A percentile compares a stretch with the other conserved stretches of the same genome.
Conservation (phyloP, 2,329 filamentous ascomycete species). For the Fonsecaea pedrosoi region DNA sequence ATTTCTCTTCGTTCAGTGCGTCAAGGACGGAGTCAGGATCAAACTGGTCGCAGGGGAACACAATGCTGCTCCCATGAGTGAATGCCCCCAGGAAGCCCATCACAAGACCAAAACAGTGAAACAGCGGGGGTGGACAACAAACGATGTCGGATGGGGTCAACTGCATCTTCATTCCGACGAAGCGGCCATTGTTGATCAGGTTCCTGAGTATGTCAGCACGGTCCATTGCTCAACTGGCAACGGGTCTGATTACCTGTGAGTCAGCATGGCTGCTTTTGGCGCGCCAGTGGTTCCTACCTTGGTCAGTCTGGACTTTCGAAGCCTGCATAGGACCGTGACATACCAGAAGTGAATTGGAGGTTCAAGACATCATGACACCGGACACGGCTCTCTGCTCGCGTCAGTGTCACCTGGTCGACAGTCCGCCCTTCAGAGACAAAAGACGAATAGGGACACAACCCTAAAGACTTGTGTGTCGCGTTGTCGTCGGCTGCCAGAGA, state of each 20-base stretch:
- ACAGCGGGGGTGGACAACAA: slow-evolving; percentile 65
- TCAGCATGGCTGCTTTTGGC: slow-evolving; percentile 89
- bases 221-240: not conserved
- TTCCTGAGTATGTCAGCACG: slow-evolving; percentile 29
- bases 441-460: slow-evolving; percentile 56
- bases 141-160: slow-evolving; percentile 73
- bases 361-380: slow-evolving; percentile 73
- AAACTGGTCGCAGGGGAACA: slow-evolving; percentile 88
- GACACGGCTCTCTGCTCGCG: slow-evolving; percentile 23
- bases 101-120: slow-evolving; percentile 83
- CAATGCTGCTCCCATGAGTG: slow-evolving; percentile 78
- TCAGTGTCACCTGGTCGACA: slow-evolving; percentile 26
- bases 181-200: slow-evolving; percentile 75
- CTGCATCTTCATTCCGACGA: slow-evolving; percentile 84
- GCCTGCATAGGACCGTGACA: not conserved
- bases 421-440: slow-evolving; percentile 43
- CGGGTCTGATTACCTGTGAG: slow-evolving; percentile 67
- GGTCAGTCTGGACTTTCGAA: not conserved
- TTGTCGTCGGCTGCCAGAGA: slow-evolving; percentile 57
- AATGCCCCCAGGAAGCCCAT: slow-evolving; percentile 94
- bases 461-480: slow-evolving; percentile 55
- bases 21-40: slow-evolving; percentile 74
- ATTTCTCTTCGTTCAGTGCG: slow-evolving; percentile 24
- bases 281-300: slow-evolving; percentile 75
- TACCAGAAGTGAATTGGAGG: slow-evolving; percentile 85